Percentiles rank a stretch among this genome's conserved stretches.
These are phyloP conservation scores for Cryptococcus depauperatus DNA, from an alignment of 1,284 basidiomycete genomes.

Conservation along the genomic window DNA sequence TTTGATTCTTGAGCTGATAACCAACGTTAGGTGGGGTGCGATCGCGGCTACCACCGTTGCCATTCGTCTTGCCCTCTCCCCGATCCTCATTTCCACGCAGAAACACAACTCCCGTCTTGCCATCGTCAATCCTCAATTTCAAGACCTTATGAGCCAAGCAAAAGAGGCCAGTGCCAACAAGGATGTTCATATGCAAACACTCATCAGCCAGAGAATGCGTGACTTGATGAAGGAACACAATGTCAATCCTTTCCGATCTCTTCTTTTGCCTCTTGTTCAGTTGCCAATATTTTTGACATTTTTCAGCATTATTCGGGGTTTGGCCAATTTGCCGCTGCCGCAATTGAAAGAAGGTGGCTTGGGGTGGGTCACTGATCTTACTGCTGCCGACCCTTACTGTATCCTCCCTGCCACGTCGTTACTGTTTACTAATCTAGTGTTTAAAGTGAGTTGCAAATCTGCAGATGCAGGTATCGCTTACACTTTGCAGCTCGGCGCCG, in stretches of 20 bases:
- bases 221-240: constrained; percentile 63
- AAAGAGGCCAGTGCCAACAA: constrained; percentile 47
- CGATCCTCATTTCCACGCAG: constrained; percentile 58
- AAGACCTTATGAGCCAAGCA: constrained; percentile 52
- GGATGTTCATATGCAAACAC: constrained; percentile 54
- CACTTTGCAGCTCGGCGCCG: constrained; percentile 51
- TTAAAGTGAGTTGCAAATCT: constrained; percentile 52
- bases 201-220: constrained; percentile 53
- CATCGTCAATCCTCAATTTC: constrained; percentile 57
- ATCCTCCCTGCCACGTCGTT: constrained; percentile 63
- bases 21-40: constrained; percentile 54
- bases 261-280: constrained; percentile 61
- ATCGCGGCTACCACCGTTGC: constrained; percentile 64
- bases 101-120: constrained; percentile 63
- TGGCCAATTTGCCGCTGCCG: constrained; percentile 63
- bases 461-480: constrained; percentile 49
- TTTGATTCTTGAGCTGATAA: neutral
- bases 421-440: constrained; percentile 61
- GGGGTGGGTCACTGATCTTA: constrained; percentile 68
- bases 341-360: constrained; percentile 73
- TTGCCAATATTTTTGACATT: constrained; percentile 71
- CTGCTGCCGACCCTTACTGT: constrained; percentile 67
- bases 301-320: constrained; percentile 72
- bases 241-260: constrained; percentile 55
- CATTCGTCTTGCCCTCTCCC: constrained; percentile 63